A percentile compares a stretch with the other conserved stretches of the same genome.
These are phyloP conservation scores for Vanrija sp. DNA, from an alignment of 1,284 basidiomycete species.

Conservation along the genomic window DNA sequence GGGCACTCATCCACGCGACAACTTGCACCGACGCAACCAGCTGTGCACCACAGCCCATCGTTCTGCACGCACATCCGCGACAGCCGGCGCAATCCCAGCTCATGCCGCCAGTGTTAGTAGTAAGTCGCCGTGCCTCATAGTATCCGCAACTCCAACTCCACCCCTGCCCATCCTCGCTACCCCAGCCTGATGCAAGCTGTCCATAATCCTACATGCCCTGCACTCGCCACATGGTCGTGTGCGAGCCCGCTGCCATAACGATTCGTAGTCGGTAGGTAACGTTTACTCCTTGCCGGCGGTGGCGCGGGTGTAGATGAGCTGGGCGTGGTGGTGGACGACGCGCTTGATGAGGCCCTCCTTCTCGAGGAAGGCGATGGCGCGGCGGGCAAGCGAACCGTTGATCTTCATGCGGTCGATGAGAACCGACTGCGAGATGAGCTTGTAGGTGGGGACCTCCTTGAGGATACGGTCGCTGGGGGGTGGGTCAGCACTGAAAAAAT, in stretches of 20 bases:
- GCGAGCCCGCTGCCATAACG: neutral
- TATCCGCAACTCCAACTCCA: neutral
- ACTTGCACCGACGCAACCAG: too few relatives aligned
- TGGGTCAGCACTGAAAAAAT: slow-evolving; percentile 25
- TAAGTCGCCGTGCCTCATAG: too few relatives aligned
- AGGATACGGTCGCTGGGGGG: slow-evolving; percentile 85
- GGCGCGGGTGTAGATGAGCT: slow-evolving; percentile 68
- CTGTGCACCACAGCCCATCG: too few relatives aligned
- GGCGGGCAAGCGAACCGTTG: slow-evolving; percentile 90
- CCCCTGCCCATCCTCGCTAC: neutral
- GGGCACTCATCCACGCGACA: too few relatives aligned
- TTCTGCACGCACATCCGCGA: too few relatives aligned
- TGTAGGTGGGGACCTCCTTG: slow-evolving; percentile 99
- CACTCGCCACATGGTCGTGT: neutral
- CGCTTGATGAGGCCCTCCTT: slow-evolving; percentile 94
- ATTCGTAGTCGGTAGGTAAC: neutral
- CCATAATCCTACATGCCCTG: slow-evolving; percentile 17
- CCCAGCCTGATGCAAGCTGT: slow-evolving; percentile 1
- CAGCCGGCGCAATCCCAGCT: too few relatives aligned
- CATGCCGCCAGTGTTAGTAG: too few relatives aligned
- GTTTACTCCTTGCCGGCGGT: slow-evolving; percentile 45
- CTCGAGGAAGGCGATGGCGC: slow-evolving; percentile 90
- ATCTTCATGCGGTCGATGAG: slow-evolving; percentile 88
- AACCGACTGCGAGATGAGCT: slow-evolving; percentile 95
- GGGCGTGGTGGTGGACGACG: slow-evolving; percentile 91